A percentile compares a stretch with the other conserved stretches of the same genome.
phyloP scores from a whole-genome alignment of 495 filamentous ascomycete species.

The Chlorociboria aeruginascens region DNA sequence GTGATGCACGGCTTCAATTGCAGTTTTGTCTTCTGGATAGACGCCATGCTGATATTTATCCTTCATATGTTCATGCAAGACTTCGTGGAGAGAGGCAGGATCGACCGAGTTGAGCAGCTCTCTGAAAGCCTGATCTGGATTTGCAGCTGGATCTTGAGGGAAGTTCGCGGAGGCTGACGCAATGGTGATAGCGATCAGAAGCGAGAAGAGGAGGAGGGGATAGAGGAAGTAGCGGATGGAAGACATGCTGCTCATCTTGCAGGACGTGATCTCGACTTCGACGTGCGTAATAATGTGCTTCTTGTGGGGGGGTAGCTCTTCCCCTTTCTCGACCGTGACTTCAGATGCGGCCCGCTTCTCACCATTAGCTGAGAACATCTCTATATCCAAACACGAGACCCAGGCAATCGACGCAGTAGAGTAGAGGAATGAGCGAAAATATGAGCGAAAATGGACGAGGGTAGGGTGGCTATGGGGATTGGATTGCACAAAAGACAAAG shows the following conservation, averaged over 20 bases:
- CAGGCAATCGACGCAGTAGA: no score
- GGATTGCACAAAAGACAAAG: no score
- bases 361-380: no score
- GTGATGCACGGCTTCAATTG: constrained; percentile 29
- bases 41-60: constrained; percentile 33
- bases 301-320: no score
- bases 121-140: constrained; percentile 18
- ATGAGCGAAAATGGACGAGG: no score
- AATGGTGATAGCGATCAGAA: constrained; percentile 8
- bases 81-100: constrained; percentile 27
- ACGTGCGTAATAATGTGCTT: no score
- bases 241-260: constrained; percentile 8
- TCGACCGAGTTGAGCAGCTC: constrained; percentile 29
- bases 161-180: not conserved
- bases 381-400: no score
- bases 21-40: constrained; percentile 28
- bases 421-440: no score
- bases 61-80: constrained; percentile 27
- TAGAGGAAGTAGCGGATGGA: constrained; percentile 4
- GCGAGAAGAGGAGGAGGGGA: constrained; percentile 4
- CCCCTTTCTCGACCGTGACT: no score
- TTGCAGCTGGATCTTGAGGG: not conserved
- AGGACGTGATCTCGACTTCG: not conserved
- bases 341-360: no score
- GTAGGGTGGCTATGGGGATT: no score